Percentiles rank a stretch among this genome's conserved stretches.
Conservation (phyloP, 306 rosid genomes). For the Malus sieversii region DNA sequence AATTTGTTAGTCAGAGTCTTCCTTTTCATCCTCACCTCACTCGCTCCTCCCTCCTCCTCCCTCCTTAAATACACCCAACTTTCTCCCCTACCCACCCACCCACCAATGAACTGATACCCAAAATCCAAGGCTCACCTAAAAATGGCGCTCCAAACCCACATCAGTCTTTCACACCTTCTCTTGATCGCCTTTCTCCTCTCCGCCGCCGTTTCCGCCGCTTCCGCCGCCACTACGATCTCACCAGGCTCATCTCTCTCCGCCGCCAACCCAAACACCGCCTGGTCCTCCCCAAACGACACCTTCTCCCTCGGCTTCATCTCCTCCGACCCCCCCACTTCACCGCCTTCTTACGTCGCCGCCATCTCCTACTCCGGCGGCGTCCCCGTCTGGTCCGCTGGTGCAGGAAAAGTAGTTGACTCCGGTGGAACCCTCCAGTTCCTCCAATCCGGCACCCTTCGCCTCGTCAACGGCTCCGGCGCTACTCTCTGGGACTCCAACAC, state of each 20-base stretch:
- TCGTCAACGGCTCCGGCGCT: slow-evolving; percentile 49
- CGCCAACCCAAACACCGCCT: slow-evolving; percentile 29
- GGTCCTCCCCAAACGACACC: slow-evolving; percentile 32
- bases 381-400: slow-evolving; percentile 64
- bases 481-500: slow-evolving; percentile 55
- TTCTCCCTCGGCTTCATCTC: slow-evolving; percentile 48
- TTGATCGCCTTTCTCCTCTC: background rate
- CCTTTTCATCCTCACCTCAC: background rate
- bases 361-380: slow-evolving; percentile 39
- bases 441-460: slow-evolving; percentile 45
- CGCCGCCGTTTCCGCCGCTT: slow-evolving; percentile 1
- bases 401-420: slow-evolving; percentile 39
- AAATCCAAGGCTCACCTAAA: background rate
- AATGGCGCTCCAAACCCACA: background rate
- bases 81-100: background rate
- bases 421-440: slow-evolving; percentile 41
- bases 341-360: slow-evolving; percentile 51
- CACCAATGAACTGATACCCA: background rate
- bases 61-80: background rate
- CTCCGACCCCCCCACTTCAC: slow-evolving; percentile 35
- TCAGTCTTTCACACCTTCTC: background rate
- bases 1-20: background rate
- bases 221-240: slow-evolving; percentile 7
- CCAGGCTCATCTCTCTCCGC: slow-evolving; percentile 51
- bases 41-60: background rate